phyloP scores from a whole-genome alignment of 768 basidiomycete species.

The Lentinula raphanica region DNA sequence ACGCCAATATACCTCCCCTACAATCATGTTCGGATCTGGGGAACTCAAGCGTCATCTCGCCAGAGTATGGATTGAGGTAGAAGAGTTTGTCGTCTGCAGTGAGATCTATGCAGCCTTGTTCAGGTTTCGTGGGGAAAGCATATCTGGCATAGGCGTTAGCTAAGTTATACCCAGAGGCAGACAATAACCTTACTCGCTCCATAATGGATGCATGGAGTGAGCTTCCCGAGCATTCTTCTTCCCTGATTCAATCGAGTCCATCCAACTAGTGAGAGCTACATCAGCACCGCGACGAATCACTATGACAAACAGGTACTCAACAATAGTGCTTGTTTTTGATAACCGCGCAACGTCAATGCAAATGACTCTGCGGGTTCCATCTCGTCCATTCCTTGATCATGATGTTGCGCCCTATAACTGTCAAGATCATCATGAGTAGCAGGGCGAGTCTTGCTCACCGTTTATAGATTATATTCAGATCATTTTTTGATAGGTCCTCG shows the following conservation, averaged over 20 bases:
- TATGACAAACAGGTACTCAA: conserved; percentile 31
- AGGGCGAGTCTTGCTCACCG: conserved; percentile 44
- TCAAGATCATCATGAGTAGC: conserved; percentile 6
- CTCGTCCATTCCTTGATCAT: conserved; percentile 70
- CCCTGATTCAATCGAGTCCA: conserved; percentile 81
- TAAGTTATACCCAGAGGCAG: conserved; percentile 5
- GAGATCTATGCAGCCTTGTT: conserved; percentile 63
- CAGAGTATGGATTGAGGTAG: conserved; percentile 89
- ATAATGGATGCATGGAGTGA: conserved; percentile 84
- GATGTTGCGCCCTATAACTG: conserved; percentile 66
- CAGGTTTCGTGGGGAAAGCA: conserved; percentile 59
- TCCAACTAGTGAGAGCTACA: conserved; percentile 57
- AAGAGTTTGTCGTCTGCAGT: conserved; percentile 75
- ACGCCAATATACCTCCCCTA: conserved; percentile 89
- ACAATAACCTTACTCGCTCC: conserved; percentile 69
- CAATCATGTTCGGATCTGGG: conserved; percentile 75
- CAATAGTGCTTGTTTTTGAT: conserved; percentile 91
- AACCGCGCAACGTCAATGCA: conserved; percentile 67
- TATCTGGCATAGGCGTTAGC: conserved; percentile 47
- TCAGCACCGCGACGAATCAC: not conserved
- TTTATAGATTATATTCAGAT: conserved; percentile 79
- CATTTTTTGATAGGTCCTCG: conserved; percentile 76
- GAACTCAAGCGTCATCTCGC: conserved; percentile 81
- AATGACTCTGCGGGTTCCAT: conserved; percentile 83
- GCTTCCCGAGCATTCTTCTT: conserved; percentile 63